phyloP scores from a whole-genome alignment of 768 basidiomycete genomes.

The Amanita subjunquillea region DNA sequence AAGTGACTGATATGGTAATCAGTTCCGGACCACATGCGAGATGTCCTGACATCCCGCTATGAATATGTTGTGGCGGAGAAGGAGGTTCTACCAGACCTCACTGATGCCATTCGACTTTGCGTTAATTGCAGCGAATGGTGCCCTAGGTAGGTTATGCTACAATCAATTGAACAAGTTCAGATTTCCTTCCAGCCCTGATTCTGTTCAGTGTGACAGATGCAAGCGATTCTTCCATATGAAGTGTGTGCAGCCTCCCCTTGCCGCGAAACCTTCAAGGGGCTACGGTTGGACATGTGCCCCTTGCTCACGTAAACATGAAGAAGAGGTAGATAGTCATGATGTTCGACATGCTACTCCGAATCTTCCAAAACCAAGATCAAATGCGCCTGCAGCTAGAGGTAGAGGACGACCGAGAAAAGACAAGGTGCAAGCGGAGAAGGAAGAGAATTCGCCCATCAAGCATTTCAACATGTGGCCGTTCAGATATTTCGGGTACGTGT shows the following conservation, averaged over 20 bases:
- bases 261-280: constrained; percentile 86
- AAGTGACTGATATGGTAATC: constrained; percentile 15
- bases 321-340: constrained; percentile 72
- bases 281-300: constrained; percentile 98
- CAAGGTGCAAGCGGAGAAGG: constrained; percentile 58
- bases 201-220: constrained; percentile 86
- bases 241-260: constrained; percentile 86
- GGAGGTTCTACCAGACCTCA: constrained; percentile 84
- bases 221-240: constrained; percentile 91
- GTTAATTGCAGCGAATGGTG: constrained; percentile 85
- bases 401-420: constrained; percentile 75
- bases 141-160: constrained; percentile 49
- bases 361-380: constrained; percentile 46
- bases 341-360: constrained; percentile 47
- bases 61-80: constrained; percentile 95
- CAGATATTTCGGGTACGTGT: constrained; percentile 88
- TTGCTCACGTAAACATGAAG: constrained; percentile 80
- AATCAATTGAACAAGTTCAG: not conserved
- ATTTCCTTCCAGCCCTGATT: constrained; percentile 48
- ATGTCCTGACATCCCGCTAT: constrained; percentile 70
- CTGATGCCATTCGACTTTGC: constrained; percentile 78
- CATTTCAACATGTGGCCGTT: constrained; percentile 92
- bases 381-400: constrained; percentile 62
- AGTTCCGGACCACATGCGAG: constrained; percentile 79
- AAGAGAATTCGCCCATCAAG: constrained; percentile 69